These are phyloP conservation scores for Sugiyamaella pinicola DNA, from an alignment of 1,139 yeast species.

Conservation along the genomic window DNA sequence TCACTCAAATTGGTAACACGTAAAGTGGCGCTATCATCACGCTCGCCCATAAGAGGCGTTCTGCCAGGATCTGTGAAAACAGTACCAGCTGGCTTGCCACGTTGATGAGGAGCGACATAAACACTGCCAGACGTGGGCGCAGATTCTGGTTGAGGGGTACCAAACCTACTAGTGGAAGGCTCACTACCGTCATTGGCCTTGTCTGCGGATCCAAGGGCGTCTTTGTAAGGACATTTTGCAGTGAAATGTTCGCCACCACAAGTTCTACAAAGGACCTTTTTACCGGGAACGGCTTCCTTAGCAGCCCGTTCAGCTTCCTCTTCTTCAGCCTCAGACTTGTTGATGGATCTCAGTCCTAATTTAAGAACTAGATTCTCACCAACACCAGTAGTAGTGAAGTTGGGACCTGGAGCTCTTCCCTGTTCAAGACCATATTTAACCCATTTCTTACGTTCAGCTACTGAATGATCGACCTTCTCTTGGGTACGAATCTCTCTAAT, in stretches of 20 bases:
- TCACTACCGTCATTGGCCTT: constrained; percentile 47
- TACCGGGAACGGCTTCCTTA: constrained; percentile 57
- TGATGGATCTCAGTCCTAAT: constrained; percentile 38
- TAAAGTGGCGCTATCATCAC: constrained; percentile 85
- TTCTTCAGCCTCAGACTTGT: constrained; percentile 39
- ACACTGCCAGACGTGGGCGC: constrained; percentile 42
- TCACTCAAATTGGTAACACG: constrained; percentile 91
- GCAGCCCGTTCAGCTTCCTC: constrained; percentile 69
- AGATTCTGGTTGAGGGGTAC: constrained; percentile 43
- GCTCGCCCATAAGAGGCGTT: constrained; percentile 49
- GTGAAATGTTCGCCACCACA: constrained; percentile 97
- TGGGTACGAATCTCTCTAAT: constrained; percentile 74
- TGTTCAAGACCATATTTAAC: constrained; percentile 81
- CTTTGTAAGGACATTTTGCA: constrained; percentile 93
- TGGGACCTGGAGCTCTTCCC: constrained; percentile 81
- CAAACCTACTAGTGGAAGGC: constrained; percentile 43
- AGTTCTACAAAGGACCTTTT: constrained; percentile 70
- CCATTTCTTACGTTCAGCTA: constrained; percentile 49
- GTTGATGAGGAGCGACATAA: constrained; percentile 80
- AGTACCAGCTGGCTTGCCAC: constrained; percentile 55
- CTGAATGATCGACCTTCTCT: constrained; percentile 65
- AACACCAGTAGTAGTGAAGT: constrained; percentile 78
- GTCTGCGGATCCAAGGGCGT: constrained; percentile 66
- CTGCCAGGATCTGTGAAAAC: constrained; percentile 35
- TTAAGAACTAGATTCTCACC: constrained; percentile 69